Base-by-base conservation (phyloP, 306 rosid species). In the Crataegus laevigata region DNA sequence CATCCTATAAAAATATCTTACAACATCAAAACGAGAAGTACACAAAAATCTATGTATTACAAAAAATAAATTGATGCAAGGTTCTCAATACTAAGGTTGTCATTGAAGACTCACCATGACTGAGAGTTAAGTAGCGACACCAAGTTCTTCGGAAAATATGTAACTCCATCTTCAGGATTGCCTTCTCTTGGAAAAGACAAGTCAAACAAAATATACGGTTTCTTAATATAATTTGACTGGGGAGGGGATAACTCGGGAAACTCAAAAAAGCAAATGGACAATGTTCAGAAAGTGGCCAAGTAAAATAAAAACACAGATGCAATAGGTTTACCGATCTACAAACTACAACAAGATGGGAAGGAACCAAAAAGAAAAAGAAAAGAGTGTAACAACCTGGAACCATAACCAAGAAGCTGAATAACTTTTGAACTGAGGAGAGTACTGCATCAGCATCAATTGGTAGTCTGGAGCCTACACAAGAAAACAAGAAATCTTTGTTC, bases 341-440 rank as follows among this genome's bases (percentile, higher is more conserved):
- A 19, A 21, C 11, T 28, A 50, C 59, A 50, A 69, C 30, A 73
- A 42, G 65, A 66, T 34, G 19, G 52, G 61, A 9, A 52, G 68
- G 76, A 84, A 19, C 81, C 12, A 40, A 9, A 2, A 40, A 68
- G n/a, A 30, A 62, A 15, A 71, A 68, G 36, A 55, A 66, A 69
- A 66, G 30, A 80, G 34, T 57, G 71, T 40, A 57, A 73, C 77
- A 67, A 94, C 98, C 98, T 86, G 98, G 98, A 81, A 90, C 85
- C 86, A 90, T 80, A 81, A 94, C 79, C 87, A 94, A 90, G 83
- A 91, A 85, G 80, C 98, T 75, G 69, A 96, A 90, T 70, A 94
- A 77, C 79, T 91, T 94, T 84, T 84, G 75, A 79, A 90, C 78
- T 55, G 93, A 89, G 72, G 93, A 94, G 74, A 86, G 87, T 78